phyloP scores from a whole-genome alignment of 495 filamentous ascomycete genomes.

The Neurospora cerealis region DNA sequence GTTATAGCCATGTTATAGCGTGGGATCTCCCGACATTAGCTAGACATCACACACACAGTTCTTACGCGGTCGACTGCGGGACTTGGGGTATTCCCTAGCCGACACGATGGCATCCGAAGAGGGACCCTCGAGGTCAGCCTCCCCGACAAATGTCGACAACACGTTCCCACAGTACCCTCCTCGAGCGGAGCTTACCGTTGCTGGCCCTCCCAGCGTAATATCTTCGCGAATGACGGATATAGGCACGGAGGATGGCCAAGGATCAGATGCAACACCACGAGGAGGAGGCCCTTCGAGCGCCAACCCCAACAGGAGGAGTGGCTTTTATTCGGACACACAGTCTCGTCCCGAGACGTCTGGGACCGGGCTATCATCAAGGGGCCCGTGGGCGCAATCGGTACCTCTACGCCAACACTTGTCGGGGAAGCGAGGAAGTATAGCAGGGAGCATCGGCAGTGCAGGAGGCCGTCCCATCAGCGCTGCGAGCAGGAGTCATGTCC shows the following conservation, averaged over 20 bases:
- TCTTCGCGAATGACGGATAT: slow-evolving; percentile 82
- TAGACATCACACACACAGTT: not conserved
- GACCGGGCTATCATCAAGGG: slow-evolving; percentile 41
- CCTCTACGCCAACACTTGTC: slow-evolving; percentile 35
- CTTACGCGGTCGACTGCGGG: not conserved
- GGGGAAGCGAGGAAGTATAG: slow-evolving; percentile 30
- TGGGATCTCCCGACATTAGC: not conserved
- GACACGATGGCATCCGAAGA: slow-evolving; percentile 27
- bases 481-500: slow-evolving; percentile 76
- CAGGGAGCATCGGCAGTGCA: slow-evolving; percentile 33
- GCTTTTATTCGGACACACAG: slow-evolving; percentile 32
- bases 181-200: slow-evolving; percentile 12
- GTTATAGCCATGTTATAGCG: slow-evolving; percentile 6
- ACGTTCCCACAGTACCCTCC: slow-evolving; percentile 30
- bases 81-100: not conserved
- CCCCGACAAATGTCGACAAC: slow-evolving; percentile 28
- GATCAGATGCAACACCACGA: slow-evolving; percentile 24
- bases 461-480: slow-evolving; percentile 52
- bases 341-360: slow-evolving; percentile 39
- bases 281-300: slow-evolving; percentile 11
- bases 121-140: slow-evolving; percentile 21
- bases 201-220: slow-evolving; percentile 53
- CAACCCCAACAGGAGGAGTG: slow-evolving; percentile 21
- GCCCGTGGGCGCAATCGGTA: slow-evolving; percentile 38
- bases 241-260: slow-evolving; percentile 44